A percentile compares a stretch with the other conserved stretches of the same genome.
phyloP scores from a whole-genome alignment of 2,329 filamentous ascomycete species.

The Exophiala viscosa region DNA sequence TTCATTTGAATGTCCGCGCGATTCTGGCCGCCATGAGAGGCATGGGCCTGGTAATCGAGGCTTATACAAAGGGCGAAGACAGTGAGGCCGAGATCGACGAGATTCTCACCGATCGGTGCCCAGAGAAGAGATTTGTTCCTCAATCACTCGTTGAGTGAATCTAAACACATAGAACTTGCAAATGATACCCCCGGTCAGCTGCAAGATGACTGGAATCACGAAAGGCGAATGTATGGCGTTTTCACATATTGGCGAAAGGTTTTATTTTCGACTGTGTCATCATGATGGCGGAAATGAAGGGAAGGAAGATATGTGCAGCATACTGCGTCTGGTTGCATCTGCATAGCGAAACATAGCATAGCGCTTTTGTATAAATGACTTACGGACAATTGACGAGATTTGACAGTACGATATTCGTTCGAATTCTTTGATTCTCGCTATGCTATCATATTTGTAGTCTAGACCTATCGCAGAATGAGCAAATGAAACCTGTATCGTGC shows the following conservation, averaged over 20 bases:
- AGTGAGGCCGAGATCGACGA: conserved; percentile 3
- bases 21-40: conserved; percentile 29
- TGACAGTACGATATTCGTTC: background rate
- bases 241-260: no score
- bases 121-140: conserved; percentile 17
- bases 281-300: no score
- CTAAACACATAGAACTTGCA: no score
- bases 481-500: conserved; percentile 10
- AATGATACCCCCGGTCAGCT: no score
- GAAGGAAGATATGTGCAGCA: no score
- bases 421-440: conserved; percentile 5
- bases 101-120: conserved; percentile 10
- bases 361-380: no score
- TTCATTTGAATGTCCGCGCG: conserved; percentile 33
- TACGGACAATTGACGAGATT: no score
- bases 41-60: conserved; percentile 13
- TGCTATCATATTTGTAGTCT: conserved; percentile 11
- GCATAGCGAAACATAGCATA: no score
- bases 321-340: no score
- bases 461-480: conserved; percentile 1
- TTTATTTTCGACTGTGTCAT: no score
- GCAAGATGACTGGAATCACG: no score
- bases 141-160: background rate
- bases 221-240: no score
- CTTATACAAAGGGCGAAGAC: background rate